Evolutionary conservation across 495 filamentous ascomycete species (phyloP).

Genomic region (Daldinia vernicosa): DNA sequence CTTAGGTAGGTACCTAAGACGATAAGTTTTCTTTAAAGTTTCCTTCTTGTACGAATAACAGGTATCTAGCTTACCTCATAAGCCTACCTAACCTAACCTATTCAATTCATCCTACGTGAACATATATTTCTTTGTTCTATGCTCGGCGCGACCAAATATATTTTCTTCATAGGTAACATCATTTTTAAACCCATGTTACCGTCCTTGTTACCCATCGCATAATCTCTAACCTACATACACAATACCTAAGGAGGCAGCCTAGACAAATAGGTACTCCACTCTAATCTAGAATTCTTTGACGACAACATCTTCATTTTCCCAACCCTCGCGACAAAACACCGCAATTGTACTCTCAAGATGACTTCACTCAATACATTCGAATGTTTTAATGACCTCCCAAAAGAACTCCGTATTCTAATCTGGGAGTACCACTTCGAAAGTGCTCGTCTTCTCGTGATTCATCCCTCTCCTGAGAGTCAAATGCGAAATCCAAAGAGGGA

Average conservation of each 20-base stretch:
- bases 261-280: neutral
- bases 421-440: constrained; percentile 48
- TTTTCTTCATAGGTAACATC: neutral
- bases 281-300: constrained; percentile 5
- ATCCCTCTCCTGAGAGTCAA: constrained; percentile 28
- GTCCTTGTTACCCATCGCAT: neutral
- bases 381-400: constrained; percentile 39
- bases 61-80: too few relatives aligned
- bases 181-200: neutral
- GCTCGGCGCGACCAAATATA: too few relatives aligned
- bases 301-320: neutral
- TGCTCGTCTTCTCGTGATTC: constrained; percentile 35
- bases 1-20: too few relatives aligned
- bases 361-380: constrained; percentile 38
- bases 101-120: too few relatives aligned
- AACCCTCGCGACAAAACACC: neutral
- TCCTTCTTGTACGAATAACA: too few relatives aligned
- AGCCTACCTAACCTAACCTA: too few relatives aligned
- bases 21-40: too few relatives aligned
- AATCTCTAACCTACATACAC: neutral
- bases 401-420: constrained; percentile 42
- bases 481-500: constrained; percentile 24
- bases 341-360: constrained; percentile 5
- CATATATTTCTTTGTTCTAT: neutral
- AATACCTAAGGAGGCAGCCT: too few relatives aligned